A percentile compares a stretch with the other conserved stretches of the same genome.
Conservation (phyloP, 192 early-diverging fungal genomes). For the Podila horticola region DNA sequence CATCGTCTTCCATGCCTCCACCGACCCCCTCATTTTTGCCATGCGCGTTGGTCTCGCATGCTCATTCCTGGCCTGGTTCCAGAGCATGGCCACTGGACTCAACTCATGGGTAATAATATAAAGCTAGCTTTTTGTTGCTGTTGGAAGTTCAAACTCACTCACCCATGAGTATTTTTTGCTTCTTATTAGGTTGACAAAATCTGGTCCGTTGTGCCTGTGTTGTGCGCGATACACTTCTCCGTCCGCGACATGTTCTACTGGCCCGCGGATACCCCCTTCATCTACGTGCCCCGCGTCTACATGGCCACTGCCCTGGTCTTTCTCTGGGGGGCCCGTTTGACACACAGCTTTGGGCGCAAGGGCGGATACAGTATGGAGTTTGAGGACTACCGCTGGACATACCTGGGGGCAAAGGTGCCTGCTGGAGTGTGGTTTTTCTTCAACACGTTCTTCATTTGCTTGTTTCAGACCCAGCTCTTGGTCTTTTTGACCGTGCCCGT, state of each 20-base stretch:
- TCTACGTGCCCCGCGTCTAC: constrained; percentile 20
- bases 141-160: not conserved
- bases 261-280: constrained; percentile 22
- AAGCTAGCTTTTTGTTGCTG: not conserved
- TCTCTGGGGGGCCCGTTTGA: constrained; percentile 79
- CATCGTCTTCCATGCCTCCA: constrained; percentile 32
- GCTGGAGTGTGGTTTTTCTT: constrained; percentile 54
- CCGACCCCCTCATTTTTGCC: constrained; percentile 54
- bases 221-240: constrained; percentile 67
- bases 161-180: not conserved
- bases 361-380: constrained; percentile 74
- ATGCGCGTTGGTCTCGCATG: constrained; percentile 20
- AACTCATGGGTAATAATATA: constrained; percentile 54
- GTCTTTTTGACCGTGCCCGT: constrained; percentile 64
- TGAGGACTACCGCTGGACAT: constrained; percentile 85
- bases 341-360: constrained; percentile 82
- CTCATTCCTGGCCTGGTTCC: constrained; percentile 48
- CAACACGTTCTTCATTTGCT: constrained; percentile 79
- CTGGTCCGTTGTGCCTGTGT: constrained; percentile 79
- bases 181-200: constrained; percentile 69
- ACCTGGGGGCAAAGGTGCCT: constrained; percentile 33
- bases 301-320: constrained; percentile 59
- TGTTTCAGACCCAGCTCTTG: constrained; percentile 79
- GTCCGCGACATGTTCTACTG: constrained; percentile 59
- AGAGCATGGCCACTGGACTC: constrained; percentile 53